These are phyloP conservation scores for Plasmopara viticola DNA, from an alignment of 352 stramenopile genomes.

Conservation along the genomic window DNA sequence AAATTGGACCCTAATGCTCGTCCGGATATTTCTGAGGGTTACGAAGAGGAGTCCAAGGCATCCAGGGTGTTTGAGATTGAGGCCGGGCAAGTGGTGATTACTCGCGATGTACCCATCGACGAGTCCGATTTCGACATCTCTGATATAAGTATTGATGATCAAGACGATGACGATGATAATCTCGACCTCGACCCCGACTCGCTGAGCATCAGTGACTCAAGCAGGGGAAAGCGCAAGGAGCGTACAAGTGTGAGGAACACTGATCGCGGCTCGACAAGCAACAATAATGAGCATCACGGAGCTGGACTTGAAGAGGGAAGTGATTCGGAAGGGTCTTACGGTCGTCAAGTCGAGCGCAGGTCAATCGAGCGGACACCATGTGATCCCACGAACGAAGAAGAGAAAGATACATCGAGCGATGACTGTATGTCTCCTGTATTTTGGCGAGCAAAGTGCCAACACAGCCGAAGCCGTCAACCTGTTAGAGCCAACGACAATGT, in stretches of 20 bases:
- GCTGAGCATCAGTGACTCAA: background rate
- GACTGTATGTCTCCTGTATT: background rate
- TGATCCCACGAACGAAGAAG: too few relatives aligned
- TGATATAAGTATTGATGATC: background rate
- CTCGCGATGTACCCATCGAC: background rate
- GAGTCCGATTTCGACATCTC: background rate
- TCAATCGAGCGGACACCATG: too few relatives aligned
- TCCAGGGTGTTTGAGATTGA: background rate
- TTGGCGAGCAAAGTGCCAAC: conserved; percentile 1
- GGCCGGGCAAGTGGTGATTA: background rate
- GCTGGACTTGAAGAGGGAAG: background rate
- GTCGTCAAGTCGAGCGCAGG: too few relatives aligned
- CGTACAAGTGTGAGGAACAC: too few relatives aligned
- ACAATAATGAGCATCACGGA: background rate
- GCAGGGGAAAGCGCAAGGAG: too few relatives aligned
- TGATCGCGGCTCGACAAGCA: too few relatives aligned
- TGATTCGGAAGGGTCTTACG: too few relatives aligned
- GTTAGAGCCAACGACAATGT: background rate
- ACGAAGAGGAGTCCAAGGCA: background rate
- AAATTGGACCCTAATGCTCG: too few relatives aligned
- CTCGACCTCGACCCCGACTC: background rate
- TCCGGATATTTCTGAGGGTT: too few relatives aligned
- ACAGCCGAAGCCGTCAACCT: background rate
- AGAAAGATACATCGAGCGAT: background rate
- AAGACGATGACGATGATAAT: background rate